Base-by-base conservation (phyloP, 2,329 filamentous ascomycete species). In the Pseudogymnoascus sp. region DNA sequence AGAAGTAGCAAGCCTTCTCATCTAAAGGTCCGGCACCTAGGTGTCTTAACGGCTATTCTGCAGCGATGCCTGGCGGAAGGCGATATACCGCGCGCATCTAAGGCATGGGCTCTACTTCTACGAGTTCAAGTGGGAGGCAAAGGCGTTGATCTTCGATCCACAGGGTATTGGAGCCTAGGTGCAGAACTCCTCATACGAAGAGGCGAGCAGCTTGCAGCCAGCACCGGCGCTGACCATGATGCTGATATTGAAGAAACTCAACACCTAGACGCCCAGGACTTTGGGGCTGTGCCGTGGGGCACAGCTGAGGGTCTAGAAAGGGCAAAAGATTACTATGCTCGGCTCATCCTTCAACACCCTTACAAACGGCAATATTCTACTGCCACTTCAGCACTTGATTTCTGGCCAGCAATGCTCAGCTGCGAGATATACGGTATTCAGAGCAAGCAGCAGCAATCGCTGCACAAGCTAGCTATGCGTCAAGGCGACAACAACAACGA, bases 381-480 rank as follows among this genome's bases (percentile, higher is more conserved):
- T 61, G 76, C 87, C 44, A 88, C 85, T 67, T 61, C 59, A 11
- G 86, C 90, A 10, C 72, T 89, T 38, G 86, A 91, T 65, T 96
- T 97, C 73, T 93, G 91, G 76, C 87, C 90, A 13, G 88, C 89
- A 13, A 83, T 96, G 77, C 87, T 93, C 69, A 86, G 86, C 60
- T 83, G 91, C 53, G 93, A 95, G 83, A 83, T 96, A 61, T 93
- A 91, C 73, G 85, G 89, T 66, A 79, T 87, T 1, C 84, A 90
- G 70, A 79, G 84, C 57, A 86, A 86, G 77, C 82, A 82, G 70
- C 76, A 74, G 63, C 71, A 72, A 61, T 80, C 75, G 10, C 70
- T 82, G 38, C 73, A 77, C 62, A 73, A 71, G 10, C 68, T 81
- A 10, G 26, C n/a, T 17, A 57, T 19, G 26, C 26, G 28, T 33